Percentiles rank a stretch among this genome's conserved stretches.
Evolutionary conservation across 2,329 filamentous ascomycete species (phyloP).

Genomic region (Arthrinium phaeospermum): DNA sequence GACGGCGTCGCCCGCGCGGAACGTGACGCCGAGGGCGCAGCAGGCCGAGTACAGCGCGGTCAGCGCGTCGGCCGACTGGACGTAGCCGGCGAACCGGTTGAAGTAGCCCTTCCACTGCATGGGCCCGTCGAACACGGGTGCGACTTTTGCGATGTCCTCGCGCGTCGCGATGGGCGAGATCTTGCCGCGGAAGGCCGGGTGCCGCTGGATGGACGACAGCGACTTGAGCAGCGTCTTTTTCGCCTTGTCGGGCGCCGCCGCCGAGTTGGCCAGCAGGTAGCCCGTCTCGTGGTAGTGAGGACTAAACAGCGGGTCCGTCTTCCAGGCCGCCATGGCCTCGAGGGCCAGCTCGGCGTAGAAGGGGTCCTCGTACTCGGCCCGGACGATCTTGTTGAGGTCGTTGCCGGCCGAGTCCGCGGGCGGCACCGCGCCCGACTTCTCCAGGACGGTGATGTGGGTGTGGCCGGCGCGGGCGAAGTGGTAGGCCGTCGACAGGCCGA

Average conservation of each 20-base stretch:
- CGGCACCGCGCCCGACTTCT: conserved; percentile 56
- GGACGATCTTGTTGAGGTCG: conserved; percentile 77
- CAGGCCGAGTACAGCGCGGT: conserved; percentile 51
- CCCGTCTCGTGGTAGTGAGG: conserved; percentile 56
- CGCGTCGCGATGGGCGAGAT: conserved; percentile 44
- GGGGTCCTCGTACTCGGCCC: conserved; percentile 70
- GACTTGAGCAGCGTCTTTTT: conserved; percentile 50
- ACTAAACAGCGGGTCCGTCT: conserved; percentile 50
- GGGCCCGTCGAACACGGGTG: conserved; percentile 55
- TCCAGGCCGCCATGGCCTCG: conserved; percentile 66
- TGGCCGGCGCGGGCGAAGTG: conserved; percentile 59
- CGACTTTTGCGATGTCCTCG: conserved; percentile 47
- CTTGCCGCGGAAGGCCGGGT: conserved; percentile 46
- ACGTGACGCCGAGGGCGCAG: conserved; percentile 36
- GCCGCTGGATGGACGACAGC: conserved; percentile 45
- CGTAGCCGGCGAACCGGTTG: conserved; percentile 63
- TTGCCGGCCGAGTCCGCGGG: conserved; percentile 66
- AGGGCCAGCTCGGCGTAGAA: conserved; percentile 69
- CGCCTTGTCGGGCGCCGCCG: conserved; percentile 44
- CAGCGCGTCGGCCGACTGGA: conserved; percentile 59
- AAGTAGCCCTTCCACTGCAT: conserved; percentile 60
- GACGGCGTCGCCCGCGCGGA: conserved; percentile 48
- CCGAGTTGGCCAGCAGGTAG: conserved; percentile 37
- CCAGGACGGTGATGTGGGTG: conserved; percentile 63
- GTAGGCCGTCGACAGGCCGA: conserved; percentile 70